Evolutionary conservation across 768 basidiomycete genomes (phyloP).

Genomic region (Rhizopogon vesiculosus): DNA sequence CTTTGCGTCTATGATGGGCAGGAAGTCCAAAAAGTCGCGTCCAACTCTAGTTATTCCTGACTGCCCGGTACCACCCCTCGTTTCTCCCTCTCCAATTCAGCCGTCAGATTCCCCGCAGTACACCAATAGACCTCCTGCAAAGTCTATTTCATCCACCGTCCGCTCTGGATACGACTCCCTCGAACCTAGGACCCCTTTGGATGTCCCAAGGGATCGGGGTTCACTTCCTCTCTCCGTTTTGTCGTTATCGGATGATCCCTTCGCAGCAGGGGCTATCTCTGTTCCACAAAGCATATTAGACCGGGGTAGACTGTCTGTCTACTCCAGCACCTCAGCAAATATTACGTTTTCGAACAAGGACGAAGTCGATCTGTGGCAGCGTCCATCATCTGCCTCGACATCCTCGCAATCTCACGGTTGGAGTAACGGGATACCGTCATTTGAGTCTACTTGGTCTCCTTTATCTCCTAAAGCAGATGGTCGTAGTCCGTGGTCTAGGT

Average conservation of each 20-base stretch:
- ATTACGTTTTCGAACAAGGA: conserved; percentile 38
- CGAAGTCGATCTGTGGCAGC: conserved; percentile 33
- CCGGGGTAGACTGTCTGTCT: conserved; percentile 46
- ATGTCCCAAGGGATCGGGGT: conserved; percentile 27
- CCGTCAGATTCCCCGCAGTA: conserved; percentile 18
- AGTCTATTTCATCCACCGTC: conserved; percentile 50
- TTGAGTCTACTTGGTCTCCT: background rate
- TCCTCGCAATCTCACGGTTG: conserved; percentile 46
- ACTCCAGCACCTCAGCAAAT: conserved; percentile 46
- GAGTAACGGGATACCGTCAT: background rate
- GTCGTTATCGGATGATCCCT: conserved; percentile 66
- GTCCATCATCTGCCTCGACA: conserved; percentile 53
- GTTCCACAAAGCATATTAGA: conserved; percentile 34
- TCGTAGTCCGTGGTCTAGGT: conserved; percentile 3
- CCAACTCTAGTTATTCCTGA: conserved; percentile 50
- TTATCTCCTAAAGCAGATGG: conserved; percentile 5
- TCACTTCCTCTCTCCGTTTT: conserved; percentile 45
- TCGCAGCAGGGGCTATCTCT: conserved; percentile 46
- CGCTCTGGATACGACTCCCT: conserved; percentile 50
- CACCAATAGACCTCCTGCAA: conserved; percentile 42
- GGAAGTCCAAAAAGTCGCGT: conserved; percentile 55
- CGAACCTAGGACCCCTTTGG: conserved; percentile 51
- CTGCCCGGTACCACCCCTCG: conserved; percentile 26
- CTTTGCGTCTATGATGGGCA: conserved; percentile 56
- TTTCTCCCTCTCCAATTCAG: conserved; percentile 11